Base-by-base conservation (phyloP, 352 stramenopile species). In the Pythium pectinolyticum region DNA sequence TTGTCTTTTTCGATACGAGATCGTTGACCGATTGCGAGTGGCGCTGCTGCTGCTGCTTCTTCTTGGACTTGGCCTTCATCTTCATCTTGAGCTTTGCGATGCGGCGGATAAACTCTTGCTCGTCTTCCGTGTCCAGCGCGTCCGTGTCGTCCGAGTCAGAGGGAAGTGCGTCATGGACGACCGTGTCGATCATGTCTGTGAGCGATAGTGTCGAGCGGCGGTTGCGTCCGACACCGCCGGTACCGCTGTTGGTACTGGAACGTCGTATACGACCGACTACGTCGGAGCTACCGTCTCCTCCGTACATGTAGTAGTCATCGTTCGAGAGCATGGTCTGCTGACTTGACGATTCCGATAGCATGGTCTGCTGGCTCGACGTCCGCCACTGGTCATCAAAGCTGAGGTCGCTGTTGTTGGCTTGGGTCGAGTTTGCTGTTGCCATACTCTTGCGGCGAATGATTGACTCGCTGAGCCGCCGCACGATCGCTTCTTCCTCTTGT, bases 1-100 rank as follows among this genome's bases (percentile, higher is more conserved):
- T 22, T n/a, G 56, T 50, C 4, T 8, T 5, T 14, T 15, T 24
- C n/a, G 30, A 17, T 12, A 56, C 25, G 24, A 27, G n/a, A 28
- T 56, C 31, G 19, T 5, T 61, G 25, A 24, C 28, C 35, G 27
- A 41, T 15, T 50, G 22, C 11, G 25, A 11, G n/a, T 68, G 35
- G 14, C 19, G 10, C 28, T 35, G n/a, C 28, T 46, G 34, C 19
- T 32, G 25, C 60, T 51, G 40, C 20, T 49, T 30, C 3, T 43
- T 31, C 41, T 65, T 61, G 24, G 55, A 60, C 45, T 66, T 60
- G 15, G 47, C 24, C 12, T 60, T 61, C 58, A 72, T 57, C 39
- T 72, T 63, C 20, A 72, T 43, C 58, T 67, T 67, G 28, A 72
- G 53, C 47, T 53, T 60, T 20, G 65, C 52, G 37, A 72, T 72